Conservation (phyloP, 2,329 filamentous ascomycete species). For the Colletotrichum zoysiae region DNA sequence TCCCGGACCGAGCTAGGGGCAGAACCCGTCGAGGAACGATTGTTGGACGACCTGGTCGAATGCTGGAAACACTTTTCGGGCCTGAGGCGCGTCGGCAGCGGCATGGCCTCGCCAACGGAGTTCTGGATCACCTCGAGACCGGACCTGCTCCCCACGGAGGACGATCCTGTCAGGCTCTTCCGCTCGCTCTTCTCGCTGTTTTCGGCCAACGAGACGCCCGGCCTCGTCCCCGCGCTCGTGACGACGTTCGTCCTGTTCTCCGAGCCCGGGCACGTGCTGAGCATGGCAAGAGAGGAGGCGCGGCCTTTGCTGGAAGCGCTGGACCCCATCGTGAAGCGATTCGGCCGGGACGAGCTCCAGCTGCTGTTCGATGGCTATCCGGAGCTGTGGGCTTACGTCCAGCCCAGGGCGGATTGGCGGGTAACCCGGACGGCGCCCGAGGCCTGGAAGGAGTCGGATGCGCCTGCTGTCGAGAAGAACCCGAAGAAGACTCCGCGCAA, state of each 20-base stretch:
- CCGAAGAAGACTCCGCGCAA: neutral
- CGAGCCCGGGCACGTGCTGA: constrained; percentile 13
- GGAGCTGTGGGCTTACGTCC: constrained; percentile 34
- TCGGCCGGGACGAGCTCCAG: constrained; percentile 28
- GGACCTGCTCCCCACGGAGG: constrained; percentile 45
- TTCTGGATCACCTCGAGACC: constrained; percentile 50
- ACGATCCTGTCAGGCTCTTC: constrained; percentile 28
- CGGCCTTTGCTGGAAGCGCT: constrained; percentile 24
- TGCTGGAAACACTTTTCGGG: constrained; percentile 55
- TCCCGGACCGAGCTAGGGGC: neutral
- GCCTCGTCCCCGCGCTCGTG: constrained; percentile 32
- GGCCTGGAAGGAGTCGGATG: constrained; percentile 8
- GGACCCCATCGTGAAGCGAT: constrained; percentile 34
- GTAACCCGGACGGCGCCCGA: constrained; percentile 29
- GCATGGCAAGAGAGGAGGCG: constrained; percentile 14
- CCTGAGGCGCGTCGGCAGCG: constrained; percentile 47
- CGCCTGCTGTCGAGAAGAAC: neutral
- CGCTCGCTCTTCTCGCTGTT: constrained; percentile 13
- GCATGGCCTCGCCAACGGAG: constrained; percentile 28
- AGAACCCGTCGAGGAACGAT: constrained; percentile 12
- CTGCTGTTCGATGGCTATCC: constrained; percentile 26
- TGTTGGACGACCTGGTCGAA: constrained; percentile 48
- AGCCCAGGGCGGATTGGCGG: constrained; percentile 35
- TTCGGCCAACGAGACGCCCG: neutral
- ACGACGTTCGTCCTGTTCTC: constrained; percentile 38